Conservation (phyloP, 2,329 filamentous ascomycete genomes). For the Colletotrichum euphorbiae region DNA sequence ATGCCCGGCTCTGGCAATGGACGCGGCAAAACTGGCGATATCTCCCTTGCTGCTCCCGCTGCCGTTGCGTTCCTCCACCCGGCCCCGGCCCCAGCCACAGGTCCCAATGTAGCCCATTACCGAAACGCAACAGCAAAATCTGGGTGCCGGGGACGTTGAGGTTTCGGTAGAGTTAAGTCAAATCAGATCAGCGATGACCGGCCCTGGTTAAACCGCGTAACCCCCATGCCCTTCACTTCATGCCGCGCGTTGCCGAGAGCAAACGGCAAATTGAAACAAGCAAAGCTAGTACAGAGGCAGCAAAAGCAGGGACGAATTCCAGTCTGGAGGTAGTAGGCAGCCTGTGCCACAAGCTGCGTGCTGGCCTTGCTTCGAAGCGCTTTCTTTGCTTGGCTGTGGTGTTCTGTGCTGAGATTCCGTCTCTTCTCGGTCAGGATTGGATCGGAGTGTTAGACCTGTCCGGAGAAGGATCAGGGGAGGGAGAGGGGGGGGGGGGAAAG, state of each 20-base stretch:
- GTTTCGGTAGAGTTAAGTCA: constrained; percentile 29
- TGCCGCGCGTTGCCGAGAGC: constrained; percentile 19
- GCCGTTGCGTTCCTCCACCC: constrained; percentile 25
- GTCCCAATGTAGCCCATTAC: neutral
- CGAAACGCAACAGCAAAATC: neutral
- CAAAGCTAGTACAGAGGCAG: neutral
- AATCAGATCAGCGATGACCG: constrained; percentile 24
- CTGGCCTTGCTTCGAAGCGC: neutral
- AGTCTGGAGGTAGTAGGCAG: neutral
- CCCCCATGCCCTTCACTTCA: constrained; percentile 2
- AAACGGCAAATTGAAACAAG: constrained; percentile 31
- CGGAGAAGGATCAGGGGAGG: neutral
- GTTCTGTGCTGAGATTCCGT: constrained; percentile 8
- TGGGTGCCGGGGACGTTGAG: constrained; percentile 36
- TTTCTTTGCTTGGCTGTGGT: neutral
- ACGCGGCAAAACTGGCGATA: neutral
- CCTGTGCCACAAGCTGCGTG: neutral
- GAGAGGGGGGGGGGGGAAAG: neutral
- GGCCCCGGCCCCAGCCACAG: neutral
- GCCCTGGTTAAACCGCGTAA: constrained; percentile 13
- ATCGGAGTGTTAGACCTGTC: neutral
- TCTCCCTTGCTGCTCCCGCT: constrained; percentile 19
- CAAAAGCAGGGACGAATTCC: constrained; percentile 1
- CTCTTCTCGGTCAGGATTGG: constrained; percentile 5
- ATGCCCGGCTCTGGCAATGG: neutral